Evolutionary conservation across 805 yeast genomes (phyloP).

Genomic region (Yarrowia hollandica): DNA sequence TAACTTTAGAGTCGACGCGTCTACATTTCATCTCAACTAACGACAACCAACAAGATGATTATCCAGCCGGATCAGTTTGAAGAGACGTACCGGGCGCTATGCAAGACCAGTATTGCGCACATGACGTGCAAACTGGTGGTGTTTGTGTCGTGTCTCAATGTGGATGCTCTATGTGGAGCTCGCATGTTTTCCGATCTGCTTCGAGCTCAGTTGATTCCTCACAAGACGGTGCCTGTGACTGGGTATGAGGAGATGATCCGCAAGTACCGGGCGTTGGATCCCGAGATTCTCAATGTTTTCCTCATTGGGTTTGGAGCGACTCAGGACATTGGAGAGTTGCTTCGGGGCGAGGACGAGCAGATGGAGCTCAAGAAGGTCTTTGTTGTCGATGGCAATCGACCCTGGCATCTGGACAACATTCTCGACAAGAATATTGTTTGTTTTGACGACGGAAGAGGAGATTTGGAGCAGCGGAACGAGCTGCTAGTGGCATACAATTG

Average conservation of each 20-base stretch:
- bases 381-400: slow-evolving; percentile 88
- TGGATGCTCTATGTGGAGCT: slow-evolving; percentile 90
- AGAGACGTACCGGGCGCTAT: slow-evolving; percentile 64
- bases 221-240: slow-evolving; percentile 86
- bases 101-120: slow-evolving; percentile 75
- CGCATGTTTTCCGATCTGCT: slow-evolving; percentile 69
- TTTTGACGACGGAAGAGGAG: slow-evolving; percentile 76
- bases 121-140: slow-evolving; percentile 87
- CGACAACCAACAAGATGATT: slow-evolving; percentile 55
- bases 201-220: slow-evolving; percentile 79
- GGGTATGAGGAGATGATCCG: slow-evolving; percentile 76
- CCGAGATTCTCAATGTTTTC: slow-evolving; percentile 71
- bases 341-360: slow-evolving; percentile 40
- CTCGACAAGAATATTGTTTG: slow-evolving; percentile 73
- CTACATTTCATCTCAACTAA: not conserved
- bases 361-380: slow-evolving; percentile 58
- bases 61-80: slow-evolving; percentile 69
- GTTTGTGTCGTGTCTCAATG: slow-evolving; percentile 85
- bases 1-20: slow-evolving; percentile 8
- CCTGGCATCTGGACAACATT: slow-evolving; percentile 93
- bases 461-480: not conserved
- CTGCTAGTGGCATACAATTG: slow-evolving; percentile 14
- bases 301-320: slow-evolving; percentile 92
- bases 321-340: slow-evolving; percentile 70
- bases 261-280: slow-evolving; percentile 66